A percentile compares a stretch with the other conserved stretches of the same genome.
Conservation (phyloP, 768 basidiomycete species). For the Russula sp. region DNA sequence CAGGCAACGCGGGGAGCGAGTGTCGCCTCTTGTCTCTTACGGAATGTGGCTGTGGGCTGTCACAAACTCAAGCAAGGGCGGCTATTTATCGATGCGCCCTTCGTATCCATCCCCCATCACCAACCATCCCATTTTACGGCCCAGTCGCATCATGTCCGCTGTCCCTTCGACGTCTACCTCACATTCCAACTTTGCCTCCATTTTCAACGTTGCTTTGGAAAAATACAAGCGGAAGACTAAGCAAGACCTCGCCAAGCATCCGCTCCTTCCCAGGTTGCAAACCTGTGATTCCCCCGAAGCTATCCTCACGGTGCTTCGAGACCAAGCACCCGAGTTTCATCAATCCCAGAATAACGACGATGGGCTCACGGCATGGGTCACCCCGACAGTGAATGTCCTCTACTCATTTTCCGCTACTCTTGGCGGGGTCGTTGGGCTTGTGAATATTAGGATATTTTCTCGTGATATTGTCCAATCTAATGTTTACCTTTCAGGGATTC, state of each 20-base stretch:
- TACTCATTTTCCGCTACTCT: background rate
- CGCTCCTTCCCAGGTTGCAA: background rate
- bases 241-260: background rate
- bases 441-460: background rate
- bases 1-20: too few relatives aligned
- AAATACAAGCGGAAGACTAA: background rate
- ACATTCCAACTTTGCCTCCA: background rate
- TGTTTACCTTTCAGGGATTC: background rate
- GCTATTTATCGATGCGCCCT: too few relatives aligned
- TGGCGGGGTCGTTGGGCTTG: background rate
- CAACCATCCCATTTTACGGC: too few relatives aligned
- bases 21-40: too few relatives aligned
- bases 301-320: background rate
- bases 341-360: background rate
- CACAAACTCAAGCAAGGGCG: too few relatives aligned
- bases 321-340: background rate
- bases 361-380: background rate
- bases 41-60: too few relatives aligned
- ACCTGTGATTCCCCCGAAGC: background rate
- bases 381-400: background rate
- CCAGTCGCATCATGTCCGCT: background rate
- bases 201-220: background rate
- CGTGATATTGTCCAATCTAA: background rate
- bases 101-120: too few relatives aligned
- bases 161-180: too few relatives aligned